Conservation (phyloP, 2,329 filamentous ascomycete genomes). For the Colletotrichum falcatum region DNA sequence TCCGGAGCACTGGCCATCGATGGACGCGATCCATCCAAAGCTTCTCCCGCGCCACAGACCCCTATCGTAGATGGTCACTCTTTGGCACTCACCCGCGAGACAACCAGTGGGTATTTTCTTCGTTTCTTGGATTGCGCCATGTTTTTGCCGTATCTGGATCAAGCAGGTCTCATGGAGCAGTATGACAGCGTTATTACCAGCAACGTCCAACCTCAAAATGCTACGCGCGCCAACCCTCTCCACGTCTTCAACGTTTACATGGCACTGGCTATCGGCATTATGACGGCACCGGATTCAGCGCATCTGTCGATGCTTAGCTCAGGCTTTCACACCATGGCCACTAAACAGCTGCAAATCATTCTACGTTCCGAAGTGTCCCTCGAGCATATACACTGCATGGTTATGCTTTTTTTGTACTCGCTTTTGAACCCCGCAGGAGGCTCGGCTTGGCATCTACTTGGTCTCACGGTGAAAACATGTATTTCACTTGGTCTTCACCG, state of each 20-base stretch:
- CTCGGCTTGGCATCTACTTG: slow-evolving; percentile 29
- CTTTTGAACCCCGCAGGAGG: slow-evolving; percentile 26
- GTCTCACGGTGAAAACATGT: slow-evolving; percentile 20
- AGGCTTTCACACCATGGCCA: slow-evolving; percentile 9
- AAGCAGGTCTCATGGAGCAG: slow-evolving; percentile 10
- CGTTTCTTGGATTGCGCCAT: slow-evolving; percentile 8
- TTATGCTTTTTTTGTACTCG: slow-evolving; percentile 31
- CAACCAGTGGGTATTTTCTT: not conserved
- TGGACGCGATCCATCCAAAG: slow-evolving; percentile 24
- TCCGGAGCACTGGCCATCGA: slow-evolving; percentile 22
- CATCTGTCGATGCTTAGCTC: slow-evolving; percentile 28
- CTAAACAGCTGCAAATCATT: slow-evolving; percentile 17
- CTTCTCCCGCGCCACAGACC: slow-evolving; percentile 2
- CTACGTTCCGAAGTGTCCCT: slow-evolving; percentile 1
- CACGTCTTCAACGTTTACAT: slow-evolving; percentile 29
- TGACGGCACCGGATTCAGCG: slow-evolving; percentile 14
- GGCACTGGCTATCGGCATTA: slow-evolving; percentile 25
- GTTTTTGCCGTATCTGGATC: slow-evolving; percentile 19
- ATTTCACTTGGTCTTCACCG: slow-evolving; percentile 22
- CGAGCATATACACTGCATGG: slow-evolving; percentile 25
- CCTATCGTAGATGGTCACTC: slow-evolving; percentile 7
- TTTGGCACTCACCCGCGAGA: slow-evolving; percentile 6
- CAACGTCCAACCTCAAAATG: not conserved
- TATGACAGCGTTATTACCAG: slow-evolving; percentile 12
- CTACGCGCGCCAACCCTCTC: not conserved